Conservation (phyloP, 1,284 basidiomycete genomes). For the Ceratobasidium sp. region DNA sequence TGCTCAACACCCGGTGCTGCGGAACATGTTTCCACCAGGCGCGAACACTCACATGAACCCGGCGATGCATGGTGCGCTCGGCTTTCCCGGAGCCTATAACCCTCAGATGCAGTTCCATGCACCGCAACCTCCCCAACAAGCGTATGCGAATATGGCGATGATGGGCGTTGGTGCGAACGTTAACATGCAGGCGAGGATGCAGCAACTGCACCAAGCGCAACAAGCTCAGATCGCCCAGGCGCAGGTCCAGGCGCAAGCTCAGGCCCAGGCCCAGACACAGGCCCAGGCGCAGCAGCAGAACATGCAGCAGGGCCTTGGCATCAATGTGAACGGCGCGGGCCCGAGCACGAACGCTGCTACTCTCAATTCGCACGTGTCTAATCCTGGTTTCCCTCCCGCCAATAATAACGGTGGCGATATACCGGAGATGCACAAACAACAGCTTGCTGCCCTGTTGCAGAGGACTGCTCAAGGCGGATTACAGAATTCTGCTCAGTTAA, state of each 20-base stretch:
- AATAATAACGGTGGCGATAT: neutral
- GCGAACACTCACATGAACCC: conserved; percentile 41
- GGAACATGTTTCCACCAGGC: conserved; percentile 23
- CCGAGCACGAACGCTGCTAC: conserved; percentile 9
- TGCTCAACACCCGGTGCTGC: conserved; percentile 33
- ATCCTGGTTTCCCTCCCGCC: neutral
- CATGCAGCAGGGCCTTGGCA: neutral
- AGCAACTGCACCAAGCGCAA: conserved; percentile 31
- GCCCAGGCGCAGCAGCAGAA: conserved; percentile 20
- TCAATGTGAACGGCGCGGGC: conserved; percentile 1
- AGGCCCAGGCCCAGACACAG: conserved; percentile 23
- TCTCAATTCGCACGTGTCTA: neutral
- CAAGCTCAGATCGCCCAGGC: conserved; percentile 29
- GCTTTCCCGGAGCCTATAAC: conserved; percentile 33
- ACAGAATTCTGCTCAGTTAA: neutral
- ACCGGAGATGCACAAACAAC: neutral
- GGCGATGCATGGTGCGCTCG: conserved; percentile 29
- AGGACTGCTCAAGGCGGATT: conserved; percentile 4
- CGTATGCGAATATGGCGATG: conserved; percentile 42
- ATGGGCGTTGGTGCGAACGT: conserved; percentile 13
- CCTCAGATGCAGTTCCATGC: conserved; percentile 30
- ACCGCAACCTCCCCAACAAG: conserved; percentile 35
- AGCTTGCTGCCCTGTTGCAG: conserved; percentile 3
- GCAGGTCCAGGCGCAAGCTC: conserved; percentile 21
- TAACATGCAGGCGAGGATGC: conserved; percentile 29